Conservation (phyloP, 176 grass and related monocot genomes). For the Metroxylon sagu region DNA sequence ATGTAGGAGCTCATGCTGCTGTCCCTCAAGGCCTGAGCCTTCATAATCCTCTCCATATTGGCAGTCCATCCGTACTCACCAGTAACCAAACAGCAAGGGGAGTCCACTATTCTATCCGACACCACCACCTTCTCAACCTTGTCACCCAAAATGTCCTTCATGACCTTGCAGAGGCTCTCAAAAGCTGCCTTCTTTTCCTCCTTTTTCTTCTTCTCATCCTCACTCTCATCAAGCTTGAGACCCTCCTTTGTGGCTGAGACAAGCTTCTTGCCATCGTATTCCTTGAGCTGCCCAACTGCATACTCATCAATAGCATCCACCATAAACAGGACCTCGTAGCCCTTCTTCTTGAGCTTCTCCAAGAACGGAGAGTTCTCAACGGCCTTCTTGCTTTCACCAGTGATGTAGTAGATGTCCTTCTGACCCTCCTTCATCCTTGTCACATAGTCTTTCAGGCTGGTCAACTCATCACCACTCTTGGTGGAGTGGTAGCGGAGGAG, state of each 20-base stretch:
- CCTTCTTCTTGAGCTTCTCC: conserved; percentile 45
- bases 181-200: conserved; percentile 27
- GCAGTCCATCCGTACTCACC: conserved; percentile 51
- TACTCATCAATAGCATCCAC: conserved; percentile 49
- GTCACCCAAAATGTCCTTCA: conserved; percentile 39
- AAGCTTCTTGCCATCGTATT: conserved; percentile 38
- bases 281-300: conserved; percentile 34
- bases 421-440: conserved; percentile 49
- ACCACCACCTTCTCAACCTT: conserved; percentile 43
- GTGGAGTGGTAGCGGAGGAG: conserved; percentile 33
- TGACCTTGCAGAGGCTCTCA: conserved; percentile 41
- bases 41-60: conserved; percentile 57
- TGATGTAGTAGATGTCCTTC: conserved; percentile 48
- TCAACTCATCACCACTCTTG: conserved; percentile 35
- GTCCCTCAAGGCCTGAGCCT: conserved; percentile 39
- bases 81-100: conserved; percentile 41
- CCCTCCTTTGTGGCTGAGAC: conserved; percentile 39
- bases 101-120: conserved; percentile 35
- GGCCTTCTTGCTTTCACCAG: conserved; percentile 46
- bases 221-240: conserved; percentile 22
- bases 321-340: conserved; percentile 41
- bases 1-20: conserved; percentile 32
- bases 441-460: conserved; percentile 43
- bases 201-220: conserved; percentile 41
- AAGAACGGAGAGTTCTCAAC: conserved; percentile 48